Conservation (phyloP, 306 rosid species). For the Trifolium fragiferum region DNA sequence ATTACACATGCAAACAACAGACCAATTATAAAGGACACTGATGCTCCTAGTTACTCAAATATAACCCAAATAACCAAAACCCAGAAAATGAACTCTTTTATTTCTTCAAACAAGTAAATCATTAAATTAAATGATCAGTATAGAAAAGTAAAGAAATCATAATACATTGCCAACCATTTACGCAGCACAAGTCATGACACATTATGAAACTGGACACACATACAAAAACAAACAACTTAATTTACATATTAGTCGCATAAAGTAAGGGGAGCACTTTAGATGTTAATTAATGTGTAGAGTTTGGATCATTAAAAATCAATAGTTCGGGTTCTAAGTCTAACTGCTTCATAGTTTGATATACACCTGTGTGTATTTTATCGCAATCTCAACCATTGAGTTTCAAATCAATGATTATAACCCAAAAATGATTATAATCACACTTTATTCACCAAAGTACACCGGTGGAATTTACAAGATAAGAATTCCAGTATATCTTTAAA, state of each 20-base stretch:
- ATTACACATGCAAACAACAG: slow-evolving; percentile 34
- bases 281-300: neutral
- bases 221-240: slow-evolving; percentile 18
- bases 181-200: slow-evolving; percentile 5
- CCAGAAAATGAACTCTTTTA: neutral
- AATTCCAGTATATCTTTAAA: neutral
- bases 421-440: neutral
- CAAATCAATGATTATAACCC: neutral
- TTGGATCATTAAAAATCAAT: neutral
- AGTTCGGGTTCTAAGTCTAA: neutral
- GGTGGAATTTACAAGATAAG: neutral
- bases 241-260: neutral
- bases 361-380: neutral
- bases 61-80: slow-evolving; percentile 29
- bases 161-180: slow-evolving; percentile 2
- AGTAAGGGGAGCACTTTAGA: neutral
- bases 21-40: slow-evolving; percentile 32
- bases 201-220: slow-evolving; percentile 7
- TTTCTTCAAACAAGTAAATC: slow-evolving; percentile 33
- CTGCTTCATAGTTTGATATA: neutral
- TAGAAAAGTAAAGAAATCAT: slow-evolving; percentile 12
- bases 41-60: slow-evolving; percentile 29
- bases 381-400: neutral
- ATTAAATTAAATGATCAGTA: neutral
- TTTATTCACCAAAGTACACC: neutral